A percentile compares a stretch with the other conserved stretches of the same genome.
phyloP scores from a whole-genome alignment of 2,329 filamentous ascomycete species.

The Xylariales sp. region DNA sequence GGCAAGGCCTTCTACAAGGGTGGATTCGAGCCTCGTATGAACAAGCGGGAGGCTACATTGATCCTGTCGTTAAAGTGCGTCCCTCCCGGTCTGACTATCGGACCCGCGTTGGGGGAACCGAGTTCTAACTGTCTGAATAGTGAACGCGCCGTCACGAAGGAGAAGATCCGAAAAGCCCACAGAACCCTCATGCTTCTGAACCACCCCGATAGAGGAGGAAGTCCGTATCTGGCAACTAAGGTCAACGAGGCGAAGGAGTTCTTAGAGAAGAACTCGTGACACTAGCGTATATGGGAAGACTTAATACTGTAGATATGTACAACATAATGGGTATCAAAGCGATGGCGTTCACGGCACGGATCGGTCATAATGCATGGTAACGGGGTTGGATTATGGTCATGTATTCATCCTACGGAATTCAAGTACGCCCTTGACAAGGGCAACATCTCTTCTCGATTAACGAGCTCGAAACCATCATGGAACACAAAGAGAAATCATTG shows the following conservation, averaged over 20 bases:
- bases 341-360: slow-evolving; percentile 7
- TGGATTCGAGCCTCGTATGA: slow-evolving; percentile 97
- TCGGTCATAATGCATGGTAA: slow-evolving; percentile 7
- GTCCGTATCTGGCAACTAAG: slow-evolving; percentile 93
- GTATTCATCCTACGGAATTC: not conserved
- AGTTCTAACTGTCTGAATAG: no score
- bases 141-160: slow-evolving; percentile 82
- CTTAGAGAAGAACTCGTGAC: slow-evolving; percentile 64
- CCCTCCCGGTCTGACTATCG: not conserved
- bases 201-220: slow-evolving; percentile 95
- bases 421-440: not conserved
- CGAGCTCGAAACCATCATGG: no score
- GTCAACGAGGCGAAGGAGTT: slow-evolving; percentile 98
- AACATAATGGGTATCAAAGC: no score
- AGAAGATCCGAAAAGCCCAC: slow-evolving; percentile 93
- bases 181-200: slow-evolving; percentile 94
- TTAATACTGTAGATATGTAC: slow-evolving; percentile 10
- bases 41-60: slow-evolving; percentile 79
- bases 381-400: slow-evolving; percentile 2
- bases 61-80: slow-evolving; percentile 84
- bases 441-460: slow-evolving; percentile 6
- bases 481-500: no score
- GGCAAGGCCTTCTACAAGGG: slow-evolving; percentile 97
- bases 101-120: no score
- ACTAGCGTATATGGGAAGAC: not conserved